Evolutionary conservation across 306 rosid genomes (phyloP), one percentile per base, ranked within the genome.

Genomic region (Prosopis cineraria): DNA sequence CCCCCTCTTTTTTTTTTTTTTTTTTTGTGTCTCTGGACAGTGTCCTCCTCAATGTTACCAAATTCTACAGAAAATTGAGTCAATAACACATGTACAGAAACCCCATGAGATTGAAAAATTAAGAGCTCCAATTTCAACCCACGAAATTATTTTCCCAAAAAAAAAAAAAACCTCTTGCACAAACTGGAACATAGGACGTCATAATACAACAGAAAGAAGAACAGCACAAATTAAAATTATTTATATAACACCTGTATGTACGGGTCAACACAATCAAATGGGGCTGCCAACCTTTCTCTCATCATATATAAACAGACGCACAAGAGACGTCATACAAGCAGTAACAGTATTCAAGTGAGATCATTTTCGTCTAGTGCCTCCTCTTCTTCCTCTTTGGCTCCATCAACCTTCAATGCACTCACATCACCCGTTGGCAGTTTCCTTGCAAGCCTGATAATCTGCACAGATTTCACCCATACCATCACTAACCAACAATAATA

Each of bases 381-480:
- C 66, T 82, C 95, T 16, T 81, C 94, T 16, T 82, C 86, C 43
- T 88, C 92, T 45, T 79, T 84, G 11, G 58, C 48, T n/a, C 79
- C 77, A 44, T 62, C 76, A 9, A 80, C 68, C 84, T 83, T 91
- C 1, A 89, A 79, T 78, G 83, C 84, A 81, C 88, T 86, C 75
- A 92, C 91, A 75, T 95, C 97, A 4, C 98, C 97, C 0, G 92
- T 92, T 0, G 98, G 98, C 70, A 95, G 91, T 79, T 95, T 95
- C 87, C 93, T 87, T 7, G 97, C 93, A 74, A 95, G 93, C 87
- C 84, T 88, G 75, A 95, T 89, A 78, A 95, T 87, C 98, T 95
- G 95, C 87, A 79, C 27, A 60, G 60, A 82, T 73, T 75, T 47
- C 31, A 77, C 71, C 50, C 41, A 40, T 13, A 81, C 27, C 17